These are phyloP conservation scores for Myriosclerotinia duriaeana DNA, from an alignment of 2,329 filamentous ascomycete genomes.

Conservation along the genomic window DNA sequence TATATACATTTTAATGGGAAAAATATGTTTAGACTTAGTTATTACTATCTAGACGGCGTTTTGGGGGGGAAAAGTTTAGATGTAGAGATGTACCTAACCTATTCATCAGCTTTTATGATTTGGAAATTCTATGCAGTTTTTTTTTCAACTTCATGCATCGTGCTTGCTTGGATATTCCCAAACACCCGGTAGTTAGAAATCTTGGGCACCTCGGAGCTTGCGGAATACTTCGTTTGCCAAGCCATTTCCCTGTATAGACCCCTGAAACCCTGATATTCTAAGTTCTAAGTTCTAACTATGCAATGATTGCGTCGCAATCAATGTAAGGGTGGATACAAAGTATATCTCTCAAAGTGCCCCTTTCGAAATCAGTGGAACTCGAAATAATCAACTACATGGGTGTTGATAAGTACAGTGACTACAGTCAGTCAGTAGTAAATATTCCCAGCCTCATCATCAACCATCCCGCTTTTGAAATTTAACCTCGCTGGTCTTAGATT, in stretches of 20 bases:
- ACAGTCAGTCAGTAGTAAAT: no score
- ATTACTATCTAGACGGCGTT: neutral
- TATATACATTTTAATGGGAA: slow-evolving; percentile 1
- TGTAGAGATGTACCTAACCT: neutral
- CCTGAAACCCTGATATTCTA: neutral
- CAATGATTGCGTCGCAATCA: no score
- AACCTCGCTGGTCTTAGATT: neutral
- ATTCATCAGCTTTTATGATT: neutral
- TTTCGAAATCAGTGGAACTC: neutral
- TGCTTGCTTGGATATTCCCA: neutral
- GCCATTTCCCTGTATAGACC: neutral
- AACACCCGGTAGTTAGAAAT: no score
- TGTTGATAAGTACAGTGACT: no score
- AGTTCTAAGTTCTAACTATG: no score
- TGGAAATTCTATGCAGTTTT: neutral
- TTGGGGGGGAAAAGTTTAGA: neutral
- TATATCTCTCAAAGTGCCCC: no score
- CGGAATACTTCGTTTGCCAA: neutral
- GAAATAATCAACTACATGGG: neutral
- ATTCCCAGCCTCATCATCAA: neutral
- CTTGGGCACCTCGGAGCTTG: neutral
- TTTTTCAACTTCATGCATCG: no score
- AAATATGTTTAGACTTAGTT: neutral
- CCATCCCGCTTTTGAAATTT: neutral
- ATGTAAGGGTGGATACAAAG: no score